Base-by-base conservation (phyloP, 305 asterid species). In the Fraxinus floribunda region DNA sequence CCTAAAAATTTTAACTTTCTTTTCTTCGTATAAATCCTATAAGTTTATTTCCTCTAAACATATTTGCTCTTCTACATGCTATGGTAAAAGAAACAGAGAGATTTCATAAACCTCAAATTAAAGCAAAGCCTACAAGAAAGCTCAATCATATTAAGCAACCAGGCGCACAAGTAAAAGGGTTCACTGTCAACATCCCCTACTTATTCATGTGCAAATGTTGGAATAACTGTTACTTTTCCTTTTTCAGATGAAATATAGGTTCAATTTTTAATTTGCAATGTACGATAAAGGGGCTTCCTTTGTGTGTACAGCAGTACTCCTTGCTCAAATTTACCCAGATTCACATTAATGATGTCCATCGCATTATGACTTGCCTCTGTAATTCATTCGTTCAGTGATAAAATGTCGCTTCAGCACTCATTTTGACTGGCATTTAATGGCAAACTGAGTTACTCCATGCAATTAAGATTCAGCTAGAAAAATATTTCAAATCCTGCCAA, bases 171-270 rank as follows among this genome's bases (percentile, higher is more conserved):
- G 57, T 20, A 55, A 77, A 34, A 62, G 75, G 41, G 76, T 84
- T 35, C 49, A 20, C 29, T 22, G 30, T 70, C 10, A 9, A 44
- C 73, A 72, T 3, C 34, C 24, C n/a, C 41, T 11, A 46, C 13
- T 18, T 34, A n/a, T 26, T 7, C 41, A 24, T 36, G 32, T 76
- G 57, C 41, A 78, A 72, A 71, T 52, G 64, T 52, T 72, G 79
- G 41, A 36, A 34, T 26, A 44, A 39, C 41, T 66, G 24, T 26
- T 36, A 22, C 39, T 71, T 73, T 68, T 68, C 72, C 72, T 76
- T 80, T 55, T 55, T 49, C 82, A 22, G 76, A 62, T 64, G 62
- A 9, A 74, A 73, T 36, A 36, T 60, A 85, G 52, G 82, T 15
- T 46, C 57, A 46, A 15, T 46, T 46, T 46, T 78, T 81, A 18